phyloP scores from a whole-genome alignment of 805 yeast genomes.

The Isabelozyma pseudorhagii region DNA sequence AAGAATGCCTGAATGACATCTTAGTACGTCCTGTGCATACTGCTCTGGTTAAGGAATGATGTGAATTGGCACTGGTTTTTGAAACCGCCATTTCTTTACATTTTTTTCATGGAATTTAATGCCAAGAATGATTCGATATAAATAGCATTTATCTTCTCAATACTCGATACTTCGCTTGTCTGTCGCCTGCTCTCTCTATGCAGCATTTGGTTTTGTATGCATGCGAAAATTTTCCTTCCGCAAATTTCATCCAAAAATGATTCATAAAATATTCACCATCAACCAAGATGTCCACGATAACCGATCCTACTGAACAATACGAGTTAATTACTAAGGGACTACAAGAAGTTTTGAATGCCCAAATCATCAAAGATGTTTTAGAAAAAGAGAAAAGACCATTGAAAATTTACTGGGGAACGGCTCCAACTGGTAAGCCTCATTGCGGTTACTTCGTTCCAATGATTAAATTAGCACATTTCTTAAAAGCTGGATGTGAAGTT shows the following conservation, averaged over 20 bases:
- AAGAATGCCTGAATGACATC: no score
- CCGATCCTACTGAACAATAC: slow-evolving; percentile 62
- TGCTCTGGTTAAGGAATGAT: no score
- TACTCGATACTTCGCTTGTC: no score
- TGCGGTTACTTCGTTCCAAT: slow-evolving; percentile 98
- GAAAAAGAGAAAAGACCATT: slow-evolving; percentile 80
- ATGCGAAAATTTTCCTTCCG: neutral
- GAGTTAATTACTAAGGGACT: slow-evolving; percentile 77
- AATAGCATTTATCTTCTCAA: no score
- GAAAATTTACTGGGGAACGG: slow-evolving; percentile 97
- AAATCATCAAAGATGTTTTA: slow-evolving; percentile 79
- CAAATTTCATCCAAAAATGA: neutral
- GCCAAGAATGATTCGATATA: no score
- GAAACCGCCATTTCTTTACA: no score
- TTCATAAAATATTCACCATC: neutral
- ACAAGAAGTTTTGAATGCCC: slow-evolving; percentile 88
- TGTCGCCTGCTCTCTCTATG: neutral
- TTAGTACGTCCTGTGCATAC: no score
- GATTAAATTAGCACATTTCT: slow-evolving; percentile 92
- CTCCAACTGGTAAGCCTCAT: slow-evolving; percentile 98
- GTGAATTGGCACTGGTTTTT: no score
- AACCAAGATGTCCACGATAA: slow-evolving; percentile 17
- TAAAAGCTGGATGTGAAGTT: slow-evolving; percentile 95
- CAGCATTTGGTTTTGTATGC: neutral
- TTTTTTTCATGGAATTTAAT: no score